Base-by-base conservation (phyloP, 768 basidiomycete species). In the Lyophyllum decastes region DNA sequence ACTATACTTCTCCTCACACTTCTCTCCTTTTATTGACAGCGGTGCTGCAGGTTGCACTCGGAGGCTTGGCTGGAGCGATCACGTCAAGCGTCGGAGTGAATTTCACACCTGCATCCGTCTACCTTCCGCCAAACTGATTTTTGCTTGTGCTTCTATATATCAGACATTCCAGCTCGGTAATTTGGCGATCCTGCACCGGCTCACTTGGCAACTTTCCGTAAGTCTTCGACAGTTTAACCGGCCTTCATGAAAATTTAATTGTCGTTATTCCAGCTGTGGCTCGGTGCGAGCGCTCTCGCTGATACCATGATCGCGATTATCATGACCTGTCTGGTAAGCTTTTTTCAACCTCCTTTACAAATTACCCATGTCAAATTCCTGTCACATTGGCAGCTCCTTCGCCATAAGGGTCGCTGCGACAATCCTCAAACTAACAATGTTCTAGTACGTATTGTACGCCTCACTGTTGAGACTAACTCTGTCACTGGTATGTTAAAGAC, bases 391-490 rank as follows among this genome's bases (percentile, higher is more conserved):
- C 19, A 61, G 60, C 52, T 61, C 27, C 21, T 61, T 27, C 55
- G 56, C 21, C 57, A 56, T 19, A 49, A 56, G 43, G 48, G 47
- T 6, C 48, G 53, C 11, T 11, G n/a, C 19, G 56, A 58, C 19
- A n/a, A n/a, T n/a, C 35, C 51, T 22, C 25, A 55, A 27, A 57
- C 60, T 0, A 49, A 61, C 22, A 58, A 54, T 19, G 46, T 58
- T 4, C 30, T 61, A 27, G 49, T 54, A 19, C 56, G 53, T 5
- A 58, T 61, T 7, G 60, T 61, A 14, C 56, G 60, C 22, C n/a
- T 61, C 52, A 61, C 60, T 22, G 60, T 61, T 10, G 60, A 61
- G 49, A 61, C 60, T 11, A 61, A 61, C 30, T 38, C 55, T 10
- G 38, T 44, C 24, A 61, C 60, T 4, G 60, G 60, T 61, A 50